These are phyloP conservation scores for Fusarium domesticum DNA, from an alignment of 2,329 filamentous ascomycete genomes.

Conservation along the genomic window DNA sequence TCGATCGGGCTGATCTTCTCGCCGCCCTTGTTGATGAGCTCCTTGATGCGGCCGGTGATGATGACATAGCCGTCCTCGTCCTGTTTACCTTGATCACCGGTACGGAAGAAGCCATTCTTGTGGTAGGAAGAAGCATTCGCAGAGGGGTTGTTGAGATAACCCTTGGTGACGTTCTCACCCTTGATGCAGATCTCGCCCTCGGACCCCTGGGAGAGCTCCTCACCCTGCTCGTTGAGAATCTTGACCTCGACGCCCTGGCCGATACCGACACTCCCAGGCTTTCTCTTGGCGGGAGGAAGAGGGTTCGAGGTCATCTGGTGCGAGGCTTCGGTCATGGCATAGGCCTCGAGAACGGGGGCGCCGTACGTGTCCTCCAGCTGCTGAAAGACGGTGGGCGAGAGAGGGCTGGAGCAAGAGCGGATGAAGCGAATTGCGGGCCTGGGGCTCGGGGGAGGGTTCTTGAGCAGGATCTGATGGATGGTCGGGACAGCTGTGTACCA, in stretches of 20 bases:
- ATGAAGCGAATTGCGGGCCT: constrained; percentile 79
- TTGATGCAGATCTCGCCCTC: constrained; percentile 82
- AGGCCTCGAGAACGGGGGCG: constrained; percentile 82
- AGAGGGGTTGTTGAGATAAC: constrained; percentile 77
- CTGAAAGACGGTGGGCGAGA: constrained; percentile 78
- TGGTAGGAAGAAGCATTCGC: constrained; percentile 76
- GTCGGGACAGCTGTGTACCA: constrained; percentile 95
- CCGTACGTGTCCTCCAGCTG: constrained; percentile 72
- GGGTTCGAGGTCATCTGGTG: constrained; percentile 82
- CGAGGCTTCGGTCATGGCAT: constrained; percentile 89
- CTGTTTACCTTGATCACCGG: constrained; percentile 79
- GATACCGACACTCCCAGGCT: constrained; percentile 78
- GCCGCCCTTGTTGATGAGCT: constrained; percentile 86
- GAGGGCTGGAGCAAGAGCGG: constrained; percentile 78
- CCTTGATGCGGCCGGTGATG: constrained; percentile 90
- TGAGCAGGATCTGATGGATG: constrained; percentile 85
- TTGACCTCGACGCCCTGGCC: constrained; percentile 80
- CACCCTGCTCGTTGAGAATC: constrained; percentile 69
- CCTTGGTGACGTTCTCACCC: constrained; percentile 79
- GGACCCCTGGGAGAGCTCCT: constrained; percentile 63
- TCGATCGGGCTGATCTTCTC: constrained; percentile 90
- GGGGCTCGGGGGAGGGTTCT: constrained; percentile 64
- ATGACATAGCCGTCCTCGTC: constrained; percentile 78
- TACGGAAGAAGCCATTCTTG: constrained; percentile 77
- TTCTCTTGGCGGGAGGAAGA: constrained; percentile 66